Conservation (phyloP, 768 basidiomycete genomes). For the Paxillus involutus region DNA sequence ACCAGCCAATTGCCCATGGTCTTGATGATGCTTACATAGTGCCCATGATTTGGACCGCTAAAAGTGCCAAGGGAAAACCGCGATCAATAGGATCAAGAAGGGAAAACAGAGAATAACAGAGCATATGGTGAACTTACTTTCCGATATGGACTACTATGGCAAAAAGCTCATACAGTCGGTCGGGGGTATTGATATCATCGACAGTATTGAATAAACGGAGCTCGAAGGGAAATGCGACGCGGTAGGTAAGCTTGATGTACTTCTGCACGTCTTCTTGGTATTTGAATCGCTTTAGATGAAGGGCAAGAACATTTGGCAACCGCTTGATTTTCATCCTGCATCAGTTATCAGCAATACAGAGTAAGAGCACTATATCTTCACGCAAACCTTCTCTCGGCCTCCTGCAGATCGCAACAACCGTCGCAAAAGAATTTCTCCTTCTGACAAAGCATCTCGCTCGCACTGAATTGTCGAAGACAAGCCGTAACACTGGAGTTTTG, state of each 20-base stretch:
- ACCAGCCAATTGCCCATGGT: slow-evolving; percentile 83
- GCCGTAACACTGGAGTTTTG: slow-evolving; percentile 96
- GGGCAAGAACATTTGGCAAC: slow-evolving; percentile 89
- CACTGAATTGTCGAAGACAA: slow-evolving; percentile 94
- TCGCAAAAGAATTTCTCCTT: slow-evolving; percentile 99
- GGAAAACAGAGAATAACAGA: slow-evolving; percentile 3
- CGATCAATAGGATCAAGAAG: slow-evolving; percentile 11
- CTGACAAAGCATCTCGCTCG: slow-evolving; percentile 97
- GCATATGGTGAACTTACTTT: slow-evolving; percentile 62
- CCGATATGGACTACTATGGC: slow-evolving; percentile 99
- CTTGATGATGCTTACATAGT: slow-evolving; percentile 95
- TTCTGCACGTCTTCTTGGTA: slow-evolving; percentile 90
- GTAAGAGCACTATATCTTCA: background rate
- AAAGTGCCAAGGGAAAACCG: slow-evolving; percentile 14
- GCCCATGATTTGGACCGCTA: slow-evolving; percentile 97
- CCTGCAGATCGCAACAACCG: slow-evolving; percentile 92
- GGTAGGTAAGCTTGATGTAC: slow-evolving; percentile 94
- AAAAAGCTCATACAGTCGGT: slow-evolving; percentile 91
- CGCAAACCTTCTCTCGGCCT: slow-evolving; percentile 90
- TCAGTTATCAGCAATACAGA: slow-evolving; percentile 6
- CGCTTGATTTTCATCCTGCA: slow-evolving; percentile 98
- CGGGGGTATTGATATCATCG: slow-evolving; percentile 89
- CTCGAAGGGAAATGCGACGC: slow-evolving; percentile 95
- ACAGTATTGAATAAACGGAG: slow-evolving; percentile 96
- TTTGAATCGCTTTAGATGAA: slow-evolving; percentile 98